phyloP scores from a whole-genome alignment of 768 basidiomycete genomes.

The Leucogyrophana mollusca region DNA sequence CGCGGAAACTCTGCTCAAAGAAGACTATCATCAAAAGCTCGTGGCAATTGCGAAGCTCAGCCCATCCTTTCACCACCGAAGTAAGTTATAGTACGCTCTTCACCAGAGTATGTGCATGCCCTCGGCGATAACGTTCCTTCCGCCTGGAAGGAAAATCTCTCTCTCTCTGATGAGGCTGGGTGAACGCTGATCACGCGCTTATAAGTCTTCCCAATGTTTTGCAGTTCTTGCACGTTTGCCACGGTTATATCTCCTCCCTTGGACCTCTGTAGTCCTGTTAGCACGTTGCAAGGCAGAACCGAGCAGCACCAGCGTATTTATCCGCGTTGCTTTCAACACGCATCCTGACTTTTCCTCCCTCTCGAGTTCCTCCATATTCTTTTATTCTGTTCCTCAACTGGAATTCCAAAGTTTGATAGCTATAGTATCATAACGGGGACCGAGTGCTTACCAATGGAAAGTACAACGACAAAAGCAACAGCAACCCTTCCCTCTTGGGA shows the following conservation, averaged over 20 bases:
- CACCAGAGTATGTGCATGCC: too few species aligned
- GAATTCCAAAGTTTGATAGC: background rate
- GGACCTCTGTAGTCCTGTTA: background rate
- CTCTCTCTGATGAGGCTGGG: too few species aligned
- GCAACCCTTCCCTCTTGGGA: slow-evolving; percentile 8
- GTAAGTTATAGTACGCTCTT: too few species aligned
- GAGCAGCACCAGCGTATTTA: background rate
- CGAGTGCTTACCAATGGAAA: background rate
- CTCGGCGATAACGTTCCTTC: too few species aligned
- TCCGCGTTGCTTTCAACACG: too few species aligned
- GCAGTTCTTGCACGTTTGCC: background rate
- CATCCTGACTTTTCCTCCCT: background rate
- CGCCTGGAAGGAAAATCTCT: too few species aligned
- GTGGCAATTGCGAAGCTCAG: slow-evolving; percentile 5
- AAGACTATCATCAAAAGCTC: slow-evolving; percentile 4
- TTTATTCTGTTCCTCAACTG: background rate
- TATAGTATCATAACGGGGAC: too few species aligned
- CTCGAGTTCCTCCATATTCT: background rate
- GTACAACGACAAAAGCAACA: background rate
- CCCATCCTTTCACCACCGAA: background rate
- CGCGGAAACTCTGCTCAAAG: slow-evolving; percentile 8
- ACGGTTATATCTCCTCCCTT: background rate
- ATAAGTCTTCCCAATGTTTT: slow-evolving; percentile 6
- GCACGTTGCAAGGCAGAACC: slow-evolving; percentile 8
- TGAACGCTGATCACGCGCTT: background rate